These are phyloP conservation scores for Powellomyces hirtus DNA, from an alignment of 192 early-diverging fungal species.

Conservation along the genomic window DNA sequence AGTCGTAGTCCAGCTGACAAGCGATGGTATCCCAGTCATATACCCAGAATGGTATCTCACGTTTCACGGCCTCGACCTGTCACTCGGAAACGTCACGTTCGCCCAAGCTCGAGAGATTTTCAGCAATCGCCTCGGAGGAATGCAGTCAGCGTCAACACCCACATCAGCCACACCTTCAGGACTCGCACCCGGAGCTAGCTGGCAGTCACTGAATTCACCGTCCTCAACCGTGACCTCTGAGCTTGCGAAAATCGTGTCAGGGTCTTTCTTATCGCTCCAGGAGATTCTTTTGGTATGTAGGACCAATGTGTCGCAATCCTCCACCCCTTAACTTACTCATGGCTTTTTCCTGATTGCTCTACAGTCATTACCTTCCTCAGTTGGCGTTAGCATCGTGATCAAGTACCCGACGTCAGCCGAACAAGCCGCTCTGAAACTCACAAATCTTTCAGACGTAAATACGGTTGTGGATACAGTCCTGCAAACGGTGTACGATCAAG, in stretches of 20 bases:
- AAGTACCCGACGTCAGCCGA: slow-evolving; percentile 80
- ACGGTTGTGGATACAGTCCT: slow-evolving; percentile 85
- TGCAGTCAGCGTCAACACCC: background rate
- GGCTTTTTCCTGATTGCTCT: no score
- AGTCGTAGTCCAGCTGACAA: slow-evolving; percentile 85
- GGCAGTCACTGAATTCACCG: no score
- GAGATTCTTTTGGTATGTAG: slow-evolving; percentile 70
- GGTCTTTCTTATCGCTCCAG: slow-evolving; percentile 55
- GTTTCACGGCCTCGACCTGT: slow-evolving; percentile 21
- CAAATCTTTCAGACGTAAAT: slow-evolving; percentile 72
- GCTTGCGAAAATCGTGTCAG: slow-evolving; percentile 20
- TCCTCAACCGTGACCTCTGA: no score
- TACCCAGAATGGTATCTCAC: slow-evolving; percentile 68
- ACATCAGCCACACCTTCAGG: background rate
- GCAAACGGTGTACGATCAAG: slow-evolving; percentile 80
- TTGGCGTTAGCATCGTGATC: slow-evolving; percentile 86
- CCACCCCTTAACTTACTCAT: background rate
- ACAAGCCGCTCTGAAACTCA: slow-evolving; percentile 46
- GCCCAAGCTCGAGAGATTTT: slow-evolving; percentile 63
- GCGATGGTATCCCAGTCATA: slow-evolving; percentile 84
- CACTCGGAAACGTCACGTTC: slow-evolving; percentile 63
- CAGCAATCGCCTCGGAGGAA: no score
- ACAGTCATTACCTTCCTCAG: slow-evolving; percentile 62
- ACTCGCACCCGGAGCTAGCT: no score
- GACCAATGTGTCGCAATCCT: background rate